Base-by-base conservation (phyloP, 176 grass and related monocot species). In the Ensete glaucum region DNA sequence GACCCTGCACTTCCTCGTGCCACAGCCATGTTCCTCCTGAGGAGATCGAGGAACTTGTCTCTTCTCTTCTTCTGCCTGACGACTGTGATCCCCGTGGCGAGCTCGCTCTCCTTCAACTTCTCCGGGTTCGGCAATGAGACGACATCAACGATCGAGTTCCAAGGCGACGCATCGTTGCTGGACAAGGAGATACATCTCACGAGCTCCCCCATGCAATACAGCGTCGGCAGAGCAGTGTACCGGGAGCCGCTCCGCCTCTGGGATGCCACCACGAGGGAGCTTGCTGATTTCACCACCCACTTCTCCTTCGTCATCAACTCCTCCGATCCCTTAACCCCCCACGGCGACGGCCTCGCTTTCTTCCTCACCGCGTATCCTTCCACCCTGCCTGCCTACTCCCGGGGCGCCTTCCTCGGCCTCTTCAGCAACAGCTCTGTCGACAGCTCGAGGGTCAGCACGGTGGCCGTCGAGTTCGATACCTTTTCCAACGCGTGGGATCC, bases 391-490 rank as follows among this genome's bases (percentile, higher is more conserved):
- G n/a, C 4, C 12, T 22, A 15, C 25, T 82, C 76, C 71, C 12
- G 1, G 2, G 85, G 80, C 0, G 82, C 72, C 10, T 82, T 65
- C 80, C 82, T 93, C 1, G 85, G 87, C 22, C 85, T 89, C 69
- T 85, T 85, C 77, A 79, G 67, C 14, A 52, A 58, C 62, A 8
- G 17, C 9, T 52, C 55, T 34, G 50, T 17, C 21, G 69, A 0
- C 8, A 25, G 34, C 26, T 49, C 19, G 2, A 62, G 74, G 12
- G 75, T 50, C n/a, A 53, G 64, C 8, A 52, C 69, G 29, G 69
- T 90, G 62, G 88, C 75, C 27, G 75, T 90, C 14, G 88, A 90
- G 64, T 90, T 87, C 57, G 84, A 90, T 52, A 74, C 81, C 15
- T 73, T 20, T n/a, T 1, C 11, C 8, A 76, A 90, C 63, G 0